phyloP scores from a whole-genome alignment of 495 filamentous ascomycete genomes.

The Immersiella caudata region DNA sequence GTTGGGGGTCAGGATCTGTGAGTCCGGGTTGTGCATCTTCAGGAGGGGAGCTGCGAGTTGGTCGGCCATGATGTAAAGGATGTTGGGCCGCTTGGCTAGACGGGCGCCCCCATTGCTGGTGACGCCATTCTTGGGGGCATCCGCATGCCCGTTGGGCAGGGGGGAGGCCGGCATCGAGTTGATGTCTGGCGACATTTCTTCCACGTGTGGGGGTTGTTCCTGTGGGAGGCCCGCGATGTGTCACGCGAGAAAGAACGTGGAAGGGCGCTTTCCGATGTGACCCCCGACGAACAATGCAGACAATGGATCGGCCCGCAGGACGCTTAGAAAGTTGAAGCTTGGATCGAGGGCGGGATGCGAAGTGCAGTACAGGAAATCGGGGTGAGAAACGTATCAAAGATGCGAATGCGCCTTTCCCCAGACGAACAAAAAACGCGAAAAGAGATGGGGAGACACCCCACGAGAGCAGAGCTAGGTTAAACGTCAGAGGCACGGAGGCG shows the following conservation, averaged over 20 bases:
- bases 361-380: not conserved
- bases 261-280: not conserved
- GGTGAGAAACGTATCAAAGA: not conserved
- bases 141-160: constrained; percentile 19
- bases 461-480: not conserved
- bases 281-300: not conserved
- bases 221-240: not conserved
- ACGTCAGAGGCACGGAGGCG: constrained; percentile 17
- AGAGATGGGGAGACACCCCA: constrained; percentile 1
- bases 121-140: constrained; percentile 16
- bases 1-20: constrained; percentile 83
- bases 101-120: constrained; percentile 20
- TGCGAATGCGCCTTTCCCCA: not conserved
- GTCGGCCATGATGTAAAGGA: constrained; percentile 76
- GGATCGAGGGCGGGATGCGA: not conserved
- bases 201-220: not conserved
- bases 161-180: constrained; percentile 53
- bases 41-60: constrained; percentile 85
- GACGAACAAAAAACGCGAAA: not conserved
- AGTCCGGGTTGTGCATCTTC: constrained; percentile 78
- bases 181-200: constrained; percentile 57
- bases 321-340: not conserved
- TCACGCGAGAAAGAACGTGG: not conserved
- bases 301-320: not conserved
- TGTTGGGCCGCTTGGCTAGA: constrained; percentile 37